phyloP scores from a whole-genome alignment of 768 basidiomycete genomes.

The Mycena vulgaris region DNA sequence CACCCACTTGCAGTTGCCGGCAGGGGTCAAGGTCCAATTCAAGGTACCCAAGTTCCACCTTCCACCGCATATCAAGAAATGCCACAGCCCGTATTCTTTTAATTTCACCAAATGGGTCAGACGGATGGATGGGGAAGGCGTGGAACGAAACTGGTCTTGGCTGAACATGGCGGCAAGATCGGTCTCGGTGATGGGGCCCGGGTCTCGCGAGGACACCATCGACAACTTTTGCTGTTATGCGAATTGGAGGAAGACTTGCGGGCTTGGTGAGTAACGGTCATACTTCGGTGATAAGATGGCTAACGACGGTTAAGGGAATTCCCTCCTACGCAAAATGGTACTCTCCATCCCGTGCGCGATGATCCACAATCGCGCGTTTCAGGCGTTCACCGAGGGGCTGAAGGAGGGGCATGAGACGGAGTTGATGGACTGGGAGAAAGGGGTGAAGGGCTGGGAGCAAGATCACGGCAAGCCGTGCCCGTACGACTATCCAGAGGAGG shows the following conservation, averaged over 20 bases:
- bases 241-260: conserved; percentile 43
- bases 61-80: conserved; percentile 42
- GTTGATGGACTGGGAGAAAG: conserved; percentile 30
- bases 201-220: conserved; percentile 41
- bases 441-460: conserved; percentile 33
- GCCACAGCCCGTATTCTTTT: conserved; percentile 45
- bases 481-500: conserved; percentile 34
- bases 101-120: conserved; percentile 46
- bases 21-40: neutral
- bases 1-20: neutral
- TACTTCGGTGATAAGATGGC: neutral
- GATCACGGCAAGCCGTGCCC: conserved; percentile 30
- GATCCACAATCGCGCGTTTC: conserved; percentile 13
- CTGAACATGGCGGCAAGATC: conserved; percentile 36
- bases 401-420: conserved; percentile 13
- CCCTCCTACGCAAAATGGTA: conserved; percentile 26
- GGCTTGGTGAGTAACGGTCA: conserved; percentile 29
- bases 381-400: neutral
- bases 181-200: conserved; percentile 41
- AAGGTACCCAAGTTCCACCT: conserved; percentile 55
- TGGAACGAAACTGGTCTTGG: conserved; percentile 52
- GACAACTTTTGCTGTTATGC: conserved; percentile 43
- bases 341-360: conserved; percentile 20
- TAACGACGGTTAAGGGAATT: conserved; percentile 14
- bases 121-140: conserved; percentile 52